Conservation (phyloP, 192 early-diverging fungal genomes). For the Jimgerdemannia flammicorona region DNA sequence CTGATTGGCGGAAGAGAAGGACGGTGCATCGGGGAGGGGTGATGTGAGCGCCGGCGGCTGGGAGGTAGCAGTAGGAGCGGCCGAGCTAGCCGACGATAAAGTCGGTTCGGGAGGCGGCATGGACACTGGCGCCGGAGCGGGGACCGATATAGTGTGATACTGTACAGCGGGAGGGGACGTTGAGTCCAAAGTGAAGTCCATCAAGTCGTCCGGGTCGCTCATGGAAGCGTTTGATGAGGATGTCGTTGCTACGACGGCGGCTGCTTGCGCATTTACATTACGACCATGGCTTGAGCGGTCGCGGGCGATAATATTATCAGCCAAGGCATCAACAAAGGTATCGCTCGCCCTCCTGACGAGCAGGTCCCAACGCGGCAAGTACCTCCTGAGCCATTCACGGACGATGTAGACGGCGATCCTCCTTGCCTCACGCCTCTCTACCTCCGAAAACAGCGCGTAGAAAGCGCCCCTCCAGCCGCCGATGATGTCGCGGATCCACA, state of each 20-base stretch:
- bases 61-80: background rate
- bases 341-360: constrained; percentile 31
- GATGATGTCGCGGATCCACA: constrained; percentile 36
- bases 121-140: background rate
- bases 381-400: constrained; percentile 26
- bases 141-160: background rate
- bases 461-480: constrained; percentile 32
- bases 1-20: too few relatives aligned
- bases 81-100: background rate
- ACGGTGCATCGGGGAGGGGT: too few relatives aligned
- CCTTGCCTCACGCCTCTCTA: constrained; percentile 28
- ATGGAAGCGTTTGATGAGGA: constrained; percentile 22
- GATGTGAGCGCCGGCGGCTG: too few relatives aligned
- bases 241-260: constrained; percentile 25
- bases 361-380: constrained; percentile 31
- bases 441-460: constrained; percentile 26
- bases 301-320: background rate
- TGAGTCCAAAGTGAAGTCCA: constrained; percentile 7
- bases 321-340: constrained; percentile 18
- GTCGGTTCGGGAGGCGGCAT: background rate
- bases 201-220: constrained; percentile 29
- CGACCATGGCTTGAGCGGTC: background rate
- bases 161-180: background rate
- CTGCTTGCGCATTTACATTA: background rate
- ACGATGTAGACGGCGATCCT: constrained; percentile 32